Evolutionary conservation across 345 rosid species (phyloP).

Genomic region (Schrenkiella parvula): DNA sequence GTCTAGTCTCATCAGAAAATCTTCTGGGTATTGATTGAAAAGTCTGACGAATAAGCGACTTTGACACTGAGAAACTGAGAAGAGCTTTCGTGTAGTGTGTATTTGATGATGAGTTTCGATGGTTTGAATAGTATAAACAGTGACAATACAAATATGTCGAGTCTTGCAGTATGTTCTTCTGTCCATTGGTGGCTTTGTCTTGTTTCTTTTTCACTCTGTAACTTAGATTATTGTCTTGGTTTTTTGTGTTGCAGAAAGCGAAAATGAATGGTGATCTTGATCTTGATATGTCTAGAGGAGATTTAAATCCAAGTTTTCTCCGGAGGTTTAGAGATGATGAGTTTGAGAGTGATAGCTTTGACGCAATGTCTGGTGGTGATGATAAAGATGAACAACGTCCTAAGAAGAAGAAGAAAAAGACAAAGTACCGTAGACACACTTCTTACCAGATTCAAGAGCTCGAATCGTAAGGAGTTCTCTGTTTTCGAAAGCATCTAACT

Average conservation of each 20-base stretch:
- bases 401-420: slow-evolving; percentile 33
- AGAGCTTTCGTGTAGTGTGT: background rate
- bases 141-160: slow-evolving; percentile 9
- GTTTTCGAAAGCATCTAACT: background rate
- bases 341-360: slow-evolving; percentile 56
- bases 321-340: slow-evolving; percentile 44
- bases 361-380: slow-evolving; percentile 58
- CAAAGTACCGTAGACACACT: slow-evolving; percentile 71
- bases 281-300: slow-evolving; percentile 42
- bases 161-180: slow-evolving; percentile 30
- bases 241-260: slow-evolving; percentile 36
- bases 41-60: too few relatives aligned
- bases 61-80: too few relatives aligned
- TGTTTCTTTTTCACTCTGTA: slow-evolving; percentile 2
- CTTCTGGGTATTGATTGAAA: slow-evolving; percentile 14
- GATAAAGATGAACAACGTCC: slow-evolving; percentile 41
- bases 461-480: slow-evolving; percentile 46
- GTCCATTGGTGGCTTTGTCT: slow-evolving; percentile 6
- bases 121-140: slow-evolving; percentile 18
- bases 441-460: slow-evolving; percentile 70
- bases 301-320: slow-evolving; percentile 39
- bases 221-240: background rate
- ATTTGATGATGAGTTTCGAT: slow-evolving; percentile 34
- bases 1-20: slow-evolving; percentile 13
- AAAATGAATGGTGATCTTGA: slow-evolving; percentile 43